Conservation (phyloP, 257 asterid genomes). For the Ocimum tenuiflorum region DNA sequence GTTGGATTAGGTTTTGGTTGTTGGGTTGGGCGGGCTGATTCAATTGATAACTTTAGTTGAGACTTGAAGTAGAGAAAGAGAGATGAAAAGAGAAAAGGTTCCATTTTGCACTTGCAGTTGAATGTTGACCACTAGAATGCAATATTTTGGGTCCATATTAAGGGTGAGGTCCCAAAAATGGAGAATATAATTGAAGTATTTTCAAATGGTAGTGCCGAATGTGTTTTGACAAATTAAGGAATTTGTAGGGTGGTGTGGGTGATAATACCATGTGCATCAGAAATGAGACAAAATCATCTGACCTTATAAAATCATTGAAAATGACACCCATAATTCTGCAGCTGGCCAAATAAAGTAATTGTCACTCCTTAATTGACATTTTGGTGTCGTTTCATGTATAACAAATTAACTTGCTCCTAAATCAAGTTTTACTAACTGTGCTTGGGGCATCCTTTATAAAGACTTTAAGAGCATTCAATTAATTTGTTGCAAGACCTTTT, state of each 20-base stretch:
- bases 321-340: conserved; percentile 23
- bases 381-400: not conserved
- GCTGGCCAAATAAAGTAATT: conserved; percentile 10
- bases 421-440: not conserved
- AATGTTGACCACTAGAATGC: too few species aligned
- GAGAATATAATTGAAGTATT: not conserved
- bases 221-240: not conserved
- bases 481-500: not conserved
- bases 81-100: too few species aligned
- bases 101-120: too few species aligned
- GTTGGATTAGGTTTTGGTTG: too few species aligned
- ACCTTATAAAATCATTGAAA: conserved; percentile 14
- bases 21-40: too few species aligned
- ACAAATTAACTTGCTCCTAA: not conserved
- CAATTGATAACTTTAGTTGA: too few species aligned
- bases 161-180: not conserved
- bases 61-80: too few species aligned
- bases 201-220: not conserved
- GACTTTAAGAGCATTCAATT: not conserved
- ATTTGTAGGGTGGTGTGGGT: not conserved
- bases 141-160: not conserved
- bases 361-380: not conserved
- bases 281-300: not conserved
- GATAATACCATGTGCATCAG: conserved; percentile 4
- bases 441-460: not conserved